Base-by-base conservation (phyloP, 2,329 filamentous ascomycete genomes). In the Calonectria pteridis region DNA sequence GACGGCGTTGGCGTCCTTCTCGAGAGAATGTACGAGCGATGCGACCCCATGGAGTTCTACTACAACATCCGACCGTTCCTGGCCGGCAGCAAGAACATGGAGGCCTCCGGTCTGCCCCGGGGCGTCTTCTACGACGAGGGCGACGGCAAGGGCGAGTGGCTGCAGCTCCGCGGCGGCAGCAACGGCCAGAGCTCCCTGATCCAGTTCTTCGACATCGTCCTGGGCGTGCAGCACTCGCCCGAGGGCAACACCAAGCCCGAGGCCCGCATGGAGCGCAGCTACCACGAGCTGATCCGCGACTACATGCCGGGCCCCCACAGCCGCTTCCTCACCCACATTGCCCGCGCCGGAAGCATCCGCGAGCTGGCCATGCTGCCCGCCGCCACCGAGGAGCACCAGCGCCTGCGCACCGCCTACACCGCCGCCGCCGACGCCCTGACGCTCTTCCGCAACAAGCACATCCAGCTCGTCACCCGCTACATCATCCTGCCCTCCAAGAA, bases 121-220 rank as follows among this genome's bases (percentile, higher is more conserved):
- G 96, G 96, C 0, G 92, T 98, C 7, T 91, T 96, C 68, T 98
- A 98, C 82, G 95, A 98, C 77, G 90, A 94, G 71, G 94, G 92
- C 1, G 87, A 91, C 3, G 93, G 92, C 1, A 87, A 87, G 18
- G 90, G 92, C 0, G 86, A 89, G 43, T 98, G 95, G 89, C 89
- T 92, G 23, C 93, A 96, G 78, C 93, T 94, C 72, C 91, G 94
- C n/a, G 96, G 96, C 23, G 96, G 96, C 6, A 97, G 94, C 83
- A 98, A 98, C 80, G 96, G 96, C 0, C 96, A 98, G 84, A 96
- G 94, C 83, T 97, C 95, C 0, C 88, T 98, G 51, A 95, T 98
- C 73, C 95, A 98, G 80, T 97, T 98, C 86, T 95, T 98, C 83
- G 96, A 98, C 82, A 90, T 97, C 18, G 91, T 95, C 0, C 89